Base-by-base conservation (phyloP, 1,139 yeast genomes). In the Trichomonascaceae sp. region DNA sequence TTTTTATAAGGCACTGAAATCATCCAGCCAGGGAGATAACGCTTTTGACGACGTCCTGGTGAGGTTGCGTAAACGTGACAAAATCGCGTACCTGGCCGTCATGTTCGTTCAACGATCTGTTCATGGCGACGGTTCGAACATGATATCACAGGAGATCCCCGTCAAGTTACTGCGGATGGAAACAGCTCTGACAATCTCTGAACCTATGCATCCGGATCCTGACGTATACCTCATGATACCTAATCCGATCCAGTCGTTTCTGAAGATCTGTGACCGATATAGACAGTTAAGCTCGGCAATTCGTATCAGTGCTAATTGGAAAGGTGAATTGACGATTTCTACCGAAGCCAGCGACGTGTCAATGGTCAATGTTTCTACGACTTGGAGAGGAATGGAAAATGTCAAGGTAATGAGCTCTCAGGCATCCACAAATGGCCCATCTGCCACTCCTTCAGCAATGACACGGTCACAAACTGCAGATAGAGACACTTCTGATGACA, bases 121-220 rank as follows among this genome's bases (percentile, higher is more conserved):
- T n/a, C 54, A 47, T 15, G 61, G 55, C 24, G 61, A 59, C 13
- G 46, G 51, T 2, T 58, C 56, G 19, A 61, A 57, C 36, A 47
- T 53, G 32, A 59, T 61, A 2, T 59, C 57, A 19, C 73, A 70
- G 48, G 62, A 66, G 43, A 52, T 70, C 8, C 68, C 66, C 18
- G 65, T 68, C 3, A 56, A 62, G 36, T 52, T 61, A 8, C 22
- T 69, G 3, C 59, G 57, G 4, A 51, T 51, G 9, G 57, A 50
- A 24, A 60, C 60, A 15, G 51, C 58, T 13, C 49, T 49, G 13
- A 55, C 54, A 9, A 48, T 64, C 2, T 53, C 56, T 22, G 70
- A 67, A 49, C 70, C 71, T 1, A 57, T 52, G 18, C 55, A 58
- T 38, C 59, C 59, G n/a, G 56, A 57, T 43, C 64, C 66, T 3